Evolutionary conservation across 2,329 filamentous ascomycete genomes (phyloP).

Genomic region (Colletotrichum sp.): DNA sequence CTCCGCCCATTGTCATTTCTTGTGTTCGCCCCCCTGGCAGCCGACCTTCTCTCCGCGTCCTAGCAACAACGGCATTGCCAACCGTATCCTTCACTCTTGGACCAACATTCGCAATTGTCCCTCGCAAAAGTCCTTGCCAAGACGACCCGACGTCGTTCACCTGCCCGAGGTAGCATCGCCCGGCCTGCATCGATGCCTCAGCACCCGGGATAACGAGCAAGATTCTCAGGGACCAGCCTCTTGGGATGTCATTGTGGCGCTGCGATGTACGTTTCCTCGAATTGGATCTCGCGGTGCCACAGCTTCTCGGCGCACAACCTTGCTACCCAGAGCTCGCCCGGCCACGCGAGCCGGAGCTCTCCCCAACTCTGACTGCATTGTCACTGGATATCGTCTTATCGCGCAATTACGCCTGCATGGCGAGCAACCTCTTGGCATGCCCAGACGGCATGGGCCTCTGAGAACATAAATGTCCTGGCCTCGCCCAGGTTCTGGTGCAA

Average conservation of each 20-base stretch:
- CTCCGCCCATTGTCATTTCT: neutral
- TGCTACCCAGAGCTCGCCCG: neutral
- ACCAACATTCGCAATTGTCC: neutral
- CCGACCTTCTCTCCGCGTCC: neutral
- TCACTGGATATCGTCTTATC: slow-evolving; percentile 11
- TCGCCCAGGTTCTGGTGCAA: neutral
- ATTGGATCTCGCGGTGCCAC: neutral
- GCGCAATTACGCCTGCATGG: neutral
- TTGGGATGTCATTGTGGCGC: neutral
- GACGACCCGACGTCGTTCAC: slow-evolving; percentile 1
- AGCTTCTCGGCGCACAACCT: neutral
- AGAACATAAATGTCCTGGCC: neutral
- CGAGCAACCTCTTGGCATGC: neutral
- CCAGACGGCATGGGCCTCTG: neutral
- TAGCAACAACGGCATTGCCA: neutral
- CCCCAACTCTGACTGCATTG: neutral
- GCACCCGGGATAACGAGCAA: neutral
- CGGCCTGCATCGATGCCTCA: slow-evolving; percentile 13
- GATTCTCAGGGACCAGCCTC: neutral
- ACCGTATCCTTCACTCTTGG: neutral
- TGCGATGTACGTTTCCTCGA: neutral
- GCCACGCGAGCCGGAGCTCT: neutral
- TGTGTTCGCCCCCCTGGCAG: neutral
- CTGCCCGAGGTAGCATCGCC: slow-evolving; percentile 19
- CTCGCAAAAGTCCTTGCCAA: slow-evolving; percentile 15